Base-by-base conservation (phyloP, 768 basidiomycete genomes). In the Amanita polypyramis region DNA sequence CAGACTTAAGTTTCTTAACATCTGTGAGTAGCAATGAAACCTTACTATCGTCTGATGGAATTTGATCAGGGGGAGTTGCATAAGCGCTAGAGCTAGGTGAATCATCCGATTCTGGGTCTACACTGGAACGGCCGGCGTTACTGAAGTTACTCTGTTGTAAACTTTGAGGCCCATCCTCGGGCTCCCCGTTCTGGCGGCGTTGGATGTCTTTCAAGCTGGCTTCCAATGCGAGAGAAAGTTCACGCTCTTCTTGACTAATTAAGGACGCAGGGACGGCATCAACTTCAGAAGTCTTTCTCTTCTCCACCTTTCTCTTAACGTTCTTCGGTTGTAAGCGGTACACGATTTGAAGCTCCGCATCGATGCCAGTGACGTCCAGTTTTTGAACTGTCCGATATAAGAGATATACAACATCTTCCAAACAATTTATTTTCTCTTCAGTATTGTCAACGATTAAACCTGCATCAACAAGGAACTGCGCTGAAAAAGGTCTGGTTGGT, bases 401-500 rank as follows among this genome's bases (percentile, higher is more conserved):
- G 21, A 55, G 50, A 10, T 52, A 48, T 5, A 57, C 61, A 11
- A 76, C 58, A 17, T 70, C 71, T 32, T 66, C 60, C 30, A 77
- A 61, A 55, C 68, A 74, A 6, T 55, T 43, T 17, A 50, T 54
- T 19, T 55, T 52, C 35, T 56, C 54, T 10, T 56, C 47, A 4
- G 55, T 49, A 14, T 51, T 51, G 9, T 60, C 55, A 17, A 54
- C 42, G 10, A 62, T 48, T n/a, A 72, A 54, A 3, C 60, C 62
- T 4, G 71, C 61, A 45, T 74, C 68, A 10, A 60, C 51, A 10
- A 80, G 51, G 56, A 86, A 87, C 4, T 34, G 49, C 0, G 60
- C 56, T 0, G 83, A 83, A 53, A 87, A 75, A 0, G 61, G 53
- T 41, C 57, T 61, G 0, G 54, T 55, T 0, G 76, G 65, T 47